Evolutionary conservation across 2,329 filamentous ascomycete genomes (phyloP), one percentile per base, ranked within the genome.

Genomic region (Penicillium hesseltinei): DNA sequence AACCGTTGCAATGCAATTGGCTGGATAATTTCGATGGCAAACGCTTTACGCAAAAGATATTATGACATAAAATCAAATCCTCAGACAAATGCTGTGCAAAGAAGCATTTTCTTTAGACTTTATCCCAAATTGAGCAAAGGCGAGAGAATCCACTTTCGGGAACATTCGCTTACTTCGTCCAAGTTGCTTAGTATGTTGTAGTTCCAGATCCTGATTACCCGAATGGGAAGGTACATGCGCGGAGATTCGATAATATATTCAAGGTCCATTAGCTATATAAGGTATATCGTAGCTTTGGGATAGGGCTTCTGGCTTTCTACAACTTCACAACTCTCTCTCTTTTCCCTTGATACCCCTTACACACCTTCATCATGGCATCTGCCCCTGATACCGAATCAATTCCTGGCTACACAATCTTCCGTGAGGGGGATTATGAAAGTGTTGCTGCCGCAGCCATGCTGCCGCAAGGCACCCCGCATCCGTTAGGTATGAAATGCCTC

Each of bases 331-430:
- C 45, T 33, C 21, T 7, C 56, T 47, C 56, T 55, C 50, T 47
- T 56, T 27, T 51, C 43, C 44, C 31, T 44, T 27, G 27, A 36
- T 51, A 57, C 33, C 47, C 43, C 46, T 10, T 42, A 13, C 27
- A 50, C n/a, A 40, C 40, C 40, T 55, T 36, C 62, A 62, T 44
- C 58, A 68, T 67, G 62, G 63, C 66, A 44, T 64, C 62, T 62
- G 66, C 59, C 51, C 64, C 66, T 40, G 63, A 67, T 62, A 67
- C 64, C 43, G 64, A 64, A 31, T 66, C 66, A 51, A 65, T 67
- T 52, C 64, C 66, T 46, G 66, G 64, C 58, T 67, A 67, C 35
- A 67, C 65, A 31, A 67, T 67, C 51, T 67, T 67, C 61, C 64
- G 64, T 46, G 65, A 66, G 50, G 63, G 63, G 27, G 63, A 66